Base-by-base conservation (phyloP, 2,329 filamentous ascomycete genomes). In the Aspergillus oerlinghausenensis region DNA sequence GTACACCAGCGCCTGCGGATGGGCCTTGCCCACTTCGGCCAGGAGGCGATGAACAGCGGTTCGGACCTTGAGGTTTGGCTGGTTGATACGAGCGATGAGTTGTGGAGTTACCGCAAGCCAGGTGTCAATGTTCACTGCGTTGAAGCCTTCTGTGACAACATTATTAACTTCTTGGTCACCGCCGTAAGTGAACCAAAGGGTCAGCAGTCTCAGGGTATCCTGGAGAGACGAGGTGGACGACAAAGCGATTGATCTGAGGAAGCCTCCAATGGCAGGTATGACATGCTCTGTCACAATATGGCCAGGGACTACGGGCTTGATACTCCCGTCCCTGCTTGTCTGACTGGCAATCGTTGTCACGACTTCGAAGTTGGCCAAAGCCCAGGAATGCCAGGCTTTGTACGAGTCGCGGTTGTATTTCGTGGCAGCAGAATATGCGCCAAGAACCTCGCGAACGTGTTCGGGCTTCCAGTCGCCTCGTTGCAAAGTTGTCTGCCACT, bases 341-440 rank as follows among this genome's bases (percentile, higher is more conserved):
- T 86, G 83, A 23, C 88, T 82, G 8, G 87, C 84, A 56, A 94
- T 79, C 0, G 88, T 86, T 65, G 94, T 96, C 40, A 97, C 92
- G 56, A 99, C 94, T 75, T 99, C 93, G 67, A 99, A 99, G 74
- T 99, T 99, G 54, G 94, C 93, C 60, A 99, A 77, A 10, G 94
- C 95, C 93, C 94, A 99, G 0, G 94, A 90, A 75, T 99, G 94
- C 94, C 94, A 99, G 7, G 95, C 94, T 76, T 99, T 99, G 79
- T 99, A 99, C 85, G 93, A 99, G 59, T 88, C 87, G 35, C 91
- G 88, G 71, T 99, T 96, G 76, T 95, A 97, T 57, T 90, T 88
- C 1, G 94, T 99, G 1, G 95, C 95, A 57, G 92, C 88, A 19
- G 87, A 87, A 73, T 97, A 99, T 1, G 94, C 92, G n/a, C 85